These are phyloP conservation scores for Kluyveromyces siamensis DNA, from an alignment of 805 yeast genomes.

Conservation along the genomic window DNA sequence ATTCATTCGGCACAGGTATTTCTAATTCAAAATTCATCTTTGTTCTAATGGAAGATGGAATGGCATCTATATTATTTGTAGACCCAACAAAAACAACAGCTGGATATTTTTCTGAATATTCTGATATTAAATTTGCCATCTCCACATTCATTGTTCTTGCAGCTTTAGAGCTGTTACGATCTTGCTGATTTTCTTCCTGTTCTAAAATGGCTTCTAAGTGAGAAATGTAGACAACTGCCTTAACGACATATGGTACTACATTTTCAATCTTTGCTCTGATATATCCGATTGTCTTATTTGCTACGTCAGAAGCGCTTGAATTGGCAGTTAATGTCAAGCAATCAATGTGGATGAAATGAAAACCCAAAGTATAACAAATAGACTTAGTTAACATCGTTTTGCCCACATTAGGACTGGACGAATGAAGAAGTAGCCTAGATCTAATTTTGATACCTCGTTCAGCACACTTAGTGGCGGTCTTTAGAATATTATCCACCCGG, in stretches of 20 bases:
- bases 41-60: slow-evolving; percentile 59
- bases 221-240: slow-evolving; percentile 47
- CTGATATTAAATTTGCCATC: slow-evolving; percentile 47
- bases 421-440: slow-evolving; percentile 58
- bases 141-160: slow-evolving; percentile 34
- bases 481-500: slow-evolving; percentile 44
- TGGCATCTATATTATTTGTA: slow-evolving; percentile 53
- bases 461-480: slow-evolving; percentile 35
- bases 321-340: slow-evolving; percentile 39
- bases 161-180: slow-evolving; percentile 28
- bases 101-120: slow-evolving; percentile 33
- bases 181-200: slow-evolving; percentile 51
- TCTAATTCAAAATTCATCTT: slow-evolving; percentile 68
- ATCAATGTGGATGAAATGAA: slow-evolving; percentile 60
- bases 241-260: slow-evolving; percentile 35
- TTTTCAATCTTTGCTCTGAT: slow-evolving; percentile 71
- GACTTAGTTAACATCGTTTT: slow-evolving; percentile 56
- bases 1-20: slow-evolving; percentile 69
- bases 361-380: slow-evolving; percentile 49
- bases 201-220: slow-evolving; percentile 74
- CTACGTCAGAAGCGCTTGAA: slow-evolving; percentile 58
- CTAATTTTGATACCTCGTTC: slow-evolving; percentile 33
- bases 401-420: slow-evolving; percentile 71
- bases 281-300: slow-evolving; percentile 68
- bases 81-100: slow-evolving; percentile 54